Evolutionary conservation across 2,329 filamentous ascomycete genomes (phyloP).

Genomic region (Penicillium frequentans): DNA sequence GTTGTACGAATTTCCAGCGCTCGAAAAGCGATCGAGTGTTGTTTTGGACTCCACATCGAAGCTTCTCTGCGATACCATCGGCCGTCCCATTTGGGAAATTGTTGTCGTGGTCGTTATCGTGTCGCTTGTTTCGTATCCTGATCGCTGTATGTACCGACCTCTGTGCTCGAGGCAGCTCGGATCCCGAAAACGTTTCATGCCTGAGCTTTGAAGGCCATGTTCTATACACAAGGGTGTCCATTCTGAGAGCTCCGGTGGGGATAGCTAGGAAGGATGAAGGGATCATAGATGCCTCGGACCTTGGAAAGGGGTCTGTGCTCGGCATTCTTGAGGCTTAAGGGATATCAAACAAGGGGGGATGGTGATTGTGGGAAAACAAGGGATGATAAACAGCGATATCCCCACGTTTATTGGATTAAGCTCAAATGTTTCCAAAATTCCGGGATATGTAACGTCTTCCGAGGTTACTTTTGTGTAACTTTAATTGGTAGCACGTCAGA

Average conservation of each 20-base stretch:
- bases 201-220: background rate
- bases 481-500: background rate
- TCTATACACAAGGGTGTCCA: background rate
- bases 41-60: background rate
- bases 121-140: background rate
- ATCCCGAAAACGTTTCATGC: background rate
- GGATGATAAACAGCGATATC: background rate
- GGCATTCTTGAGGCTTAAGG: constrained; percentile 1
- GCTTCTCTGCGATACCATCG: background rate
- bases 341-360: background rate
- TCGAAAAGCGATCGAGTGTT: background rate
- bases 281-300: background rate
- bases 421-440: background rate
- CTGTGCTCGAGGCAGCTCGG: background rate
- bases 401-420: constrained; percentile 1
- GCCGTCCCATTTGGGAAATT: constrained; percentile 17
- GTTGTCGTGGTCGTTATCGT: background rate
- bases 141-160: background rate
- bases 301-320: background rate
- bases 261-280: background rate
- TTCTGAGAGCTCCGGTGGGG: background rate
- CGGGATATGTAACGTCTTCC: background rate
- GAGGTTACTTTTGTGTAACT: background rate
- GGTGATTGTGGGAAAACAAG: background rate
- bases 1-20: constrained; percentile 10